Percentiles rank a stretch among this genome's conserved stretches.
These are phyloP conservation scores for Larix sibirica DNA, from an alignment of 83 land plant species.

Conservation along the genomic window DNA sequence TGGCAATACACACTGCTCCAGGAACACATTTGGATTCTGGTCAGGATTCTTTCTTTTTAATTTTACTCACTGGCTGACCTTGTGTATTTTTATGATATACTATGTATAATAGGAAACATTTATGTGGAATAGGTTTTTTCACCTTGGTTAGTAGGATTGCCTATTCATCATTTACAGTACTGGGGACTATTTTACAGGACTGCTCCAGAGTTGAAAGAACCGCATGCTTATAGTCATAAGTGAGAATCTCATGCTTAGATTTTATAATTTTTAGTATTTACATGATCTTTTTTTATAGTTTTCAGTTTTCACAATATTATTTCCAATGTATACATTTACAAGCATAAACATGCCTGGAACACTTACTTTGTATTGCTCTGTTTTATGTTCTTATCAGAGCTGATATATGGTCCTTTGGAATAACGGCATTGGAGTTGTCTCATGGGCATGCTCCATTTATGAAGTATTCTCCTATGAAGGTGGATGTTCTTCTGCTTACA, in stretches of 20 bases:
- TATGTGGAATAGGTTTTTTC: conserved; percentile 5
- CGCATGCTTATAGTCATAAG: conserved; percentile 62
- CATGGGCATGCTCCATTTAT: conserved; percentile 81
- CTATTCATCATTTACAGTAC: neutral
- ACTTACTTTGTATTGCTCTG: conserved; percentile 1
- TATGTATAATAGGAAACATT: neutral
- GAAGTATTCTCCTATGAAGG: conserved; percentile 84
- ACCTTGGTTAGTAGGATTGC: neutral
- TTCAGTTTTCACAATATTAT: no score
- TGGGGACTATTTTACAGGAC: conserved; percentile 41
- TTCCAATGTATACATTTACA: neutral
- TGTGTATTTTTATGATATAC: neutral
- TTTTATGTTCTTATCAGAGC: conserved; percentile 40
- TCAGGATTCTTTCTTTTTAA: conserved; percentile 14
- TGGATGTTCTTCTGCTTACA: conserved; percentile 13
- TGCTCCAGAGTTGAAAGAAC: conserved; percentile 84
- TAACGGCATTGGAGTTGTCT: conserved; percentile 68
- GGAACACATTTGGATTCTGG: conserved; percentile 79
- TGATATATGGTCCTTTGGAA: conserved; percentile 84
- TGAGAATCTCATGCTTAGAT: conserved; percentile 17
- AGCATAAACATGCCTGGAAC: neutral
- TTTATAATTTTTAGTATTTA: neutral
- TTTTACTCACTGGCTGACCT: neutral
- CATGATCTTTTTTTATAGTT: neutral
- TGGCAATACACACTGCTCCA: conserved; percentile 68